Percentiles rank a stretch among this genome's conserved stretches.
Evolutionary conservation across 2,329 filamentous ascomycete genomes (phyloP).

Genomic region (Aspergillus sp.): DNA sequence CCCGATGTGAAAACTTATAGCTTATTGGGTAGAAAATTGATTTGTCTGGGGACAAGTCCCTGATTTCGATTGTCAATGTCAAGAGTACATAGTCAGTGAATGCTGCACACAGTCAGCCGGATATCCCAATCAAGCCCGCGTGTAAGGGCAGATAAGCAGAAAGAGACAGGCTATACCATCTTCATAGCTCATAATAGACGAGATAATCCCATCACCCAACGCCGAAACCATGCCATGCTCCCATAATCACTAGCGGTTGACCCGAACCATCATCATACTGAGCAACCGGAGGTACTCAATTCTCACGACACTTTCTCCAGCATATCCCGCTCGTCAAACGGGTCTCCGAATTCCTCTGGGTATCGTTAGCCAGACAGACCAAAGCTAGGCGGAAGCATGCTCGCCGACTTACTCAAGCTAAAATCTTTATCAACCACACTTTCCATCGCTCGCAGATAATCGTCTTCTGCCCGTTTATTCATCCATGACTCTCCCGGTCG

Average conservation of each 20-base stretch:
- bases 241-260: background rate
- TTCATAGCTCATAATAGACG: constrained; percentile 17
- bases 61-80: no score
- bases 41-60: no score
- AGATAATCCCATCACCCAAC: constrained; percentile 7
- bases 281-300: no score
- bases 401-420: constrained; percentile 34
- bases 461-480: constrained; percentile 50
- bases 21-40: no score
- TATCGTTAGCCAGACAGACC: background rate
- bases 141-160: no score
- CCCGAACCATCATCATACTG: no score
- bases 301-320: constrained; percentile 15
- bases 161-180: no score
- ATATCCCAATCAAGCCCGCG: no score
- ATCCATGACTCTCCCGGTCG: constrained; percentile 47
- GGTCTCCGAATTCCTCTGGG: constrained; percentile 40
- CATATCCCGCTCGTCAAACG: constrained; percentile 38
- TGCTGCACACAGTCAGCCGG: no score
- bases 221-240: background rate
- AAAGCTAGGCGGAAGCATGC: background rate
- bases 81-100: no score
- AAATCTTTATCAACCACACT: constrained; percentile 46
- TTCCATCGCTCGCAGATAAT: constrained; percentile 44
- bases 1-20: no score